Evolutionary conservation across 768 basidiomycete species (phyloP), one percentile per base, ranked within the genome.

Genomic region (Lepiota subincarnata): DNA sequence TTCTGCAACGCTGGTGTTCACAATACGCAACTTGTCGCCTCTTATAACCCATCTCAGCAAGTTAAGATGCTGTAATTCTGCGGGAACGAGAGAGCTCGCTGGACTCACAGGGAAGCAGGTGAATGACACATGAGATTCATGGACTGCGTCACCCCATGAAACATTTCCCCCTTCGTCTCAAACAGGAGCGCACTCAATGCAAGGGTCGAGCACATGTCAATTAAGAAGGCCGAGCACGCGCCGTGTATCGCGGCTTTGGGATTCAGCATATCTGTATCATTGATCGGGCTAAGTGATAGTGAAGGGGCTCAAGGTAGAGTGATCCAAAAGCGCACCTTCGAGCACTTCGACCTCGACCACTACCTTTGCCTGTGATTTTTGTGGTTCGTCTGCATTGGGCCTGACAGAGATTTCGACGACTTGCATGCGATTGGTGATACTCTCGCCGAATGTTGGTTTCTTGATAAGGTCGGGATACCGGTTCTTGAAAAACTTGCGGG

Each of bases 181-280:
- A 60, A 50, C 49, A 36, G 62, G 4, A 73, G 61, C 4, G 72
- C 72, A n/a, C 66, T 66, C 20, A 82, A 64, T 4, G 79, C 72
- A 53, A 82, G 53, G 12, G 80, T 63, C 4, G 83, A 79, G 48
- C 83, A 81, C 82, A 73, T 58, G 63, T 84, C 82, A 37, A 83
- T 73, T 3, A 84, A 64, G 48, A 76, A 71, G 0, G 78, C 81
- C 2, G 76, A 71, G 57, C 82, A 84, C 16, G 74, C 81, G 22
- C 82, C 82, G 43, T 84, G 83, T 1, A 84, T 58, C 38, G 63
- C 71, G n/a, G 72, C 72, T 3, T 44, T 57, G 16, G 67, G 70
- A 55, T 83, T 83, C 7, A 83, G 47, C 81, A 84, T 83, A 55
- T 83, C 82, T 83, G 46, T 19, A 4, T 12, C 2, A 20, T 3